Evolutionary conservation across 176 grass and related monocot species (phyloP).

Genomic region (Zea luxurians): DNA sequence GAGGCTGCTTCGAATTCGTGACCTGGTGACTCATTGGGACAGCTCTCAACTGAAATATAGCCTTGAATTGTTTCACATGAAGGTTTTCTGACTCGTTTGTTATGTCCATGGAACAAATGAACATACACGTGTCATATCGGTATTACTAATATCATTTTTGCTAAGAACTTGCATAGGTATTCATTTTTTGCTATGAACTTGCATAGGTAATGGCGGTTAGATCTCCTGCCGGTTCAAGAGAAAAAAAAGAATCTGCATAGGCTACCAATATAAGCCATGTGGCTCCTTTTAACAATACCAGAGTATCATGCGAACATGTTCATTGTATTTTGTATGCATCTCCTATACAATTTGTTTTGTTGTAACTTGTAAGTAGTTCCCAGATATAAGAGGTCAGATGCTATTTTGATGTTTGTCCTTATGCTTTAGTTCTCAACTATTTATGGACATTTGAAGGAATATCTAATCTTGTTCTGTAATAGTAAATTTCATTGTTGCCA

Average conservation of each 20-base stretch:
- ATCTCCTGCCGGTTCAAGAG: not conserved
- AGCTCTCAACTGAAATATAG: not conserved
- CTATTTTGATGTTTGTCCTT: not conserved
- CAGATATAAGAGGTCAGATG: constrained; percentile 8
- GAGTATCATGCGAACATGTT: not conserved
- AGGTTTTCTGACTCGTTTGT: not conserved
- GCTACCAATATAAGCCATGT: constrained; percentile 1
- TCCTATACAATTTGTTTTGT: not conserved
- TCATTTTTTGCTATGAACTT: constrained; percentile 29
- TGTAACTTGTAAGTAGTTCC: constrained; percentile 7
- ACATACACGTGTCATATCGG: not conserved
- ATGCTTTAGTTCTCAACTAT: constrained; percentile 14
- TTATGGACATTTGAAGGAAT: constrained; percentile 10
- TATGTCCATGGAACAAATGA: constrained; percentile 3
- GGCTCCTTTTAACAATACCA: not conserved
- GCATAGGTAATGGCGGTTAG: not conserved
- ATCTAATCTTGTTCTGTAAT: constrained; percentile 19
- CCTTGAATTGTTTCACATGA: not conserved
- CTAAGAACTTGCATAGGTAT: constrained; percentile 9
- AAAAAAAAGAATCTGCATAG: not conserved
- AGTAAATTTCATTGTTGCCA: constrained; percentile 11
- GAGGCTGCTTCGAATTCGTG: no score
- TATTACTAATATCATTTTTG: constrained; percentile 4
- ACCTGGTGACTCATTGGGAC: no score
- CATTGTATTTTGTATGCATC: not conserved